Base-by-base conservation (phyloP, 2,329 filamentous ascomycete species). In the Calonectria crousiana region DNA sequence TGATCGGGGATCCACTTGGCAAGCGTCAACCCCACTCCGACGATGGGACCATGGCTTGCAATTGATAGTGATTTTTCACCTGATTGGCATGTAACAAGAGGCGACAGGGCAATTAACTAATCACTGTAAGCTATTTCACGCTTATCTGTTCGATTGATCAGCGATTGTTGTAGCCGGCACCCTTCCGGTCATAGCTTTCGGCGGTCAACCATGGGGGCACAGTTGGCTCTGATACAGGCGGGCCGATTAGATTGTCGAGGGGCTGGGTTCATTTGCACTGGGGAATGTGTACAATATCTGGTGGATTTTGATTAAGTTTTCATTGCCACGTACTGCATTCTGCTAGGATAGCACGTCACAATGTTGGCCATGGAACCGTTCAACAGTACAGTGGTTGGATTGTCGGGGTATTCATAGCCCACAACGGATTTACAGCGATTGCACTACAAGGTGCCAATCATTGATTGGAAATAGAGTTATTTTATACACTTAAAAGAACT, bases 401-500 rank as follows among this genome's bases (percentile, higher is more conserved):
- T 18, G 38, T 13, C 14, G 6, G 5, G 16, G 2, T 18, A 6
- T 41, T 18, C 5, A 41, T 41, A 16, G 6, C 38, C 6, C 6
- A 41, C 16, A 41, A 18, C 13, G 5, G 13, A 10, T 16, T 38
- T 3, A 6, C 5, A 41, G 38, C 18, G 18, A n/a, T 16, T 44
- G 18, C 18, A n/a, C 1, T 8, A 44, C 4, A 20, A 3, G 5
- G 3, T 2, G 1, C 16, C 41, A 8, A n/a, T 44, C 8, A 20
- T 20, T 20, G 0, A 44, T 20, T n/a, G n/a, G 18, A n/a, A 20
- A 47, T 1, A 5, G 8, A 47, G n/a, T 47, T 23, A 23, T 6
- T 0, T 3, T 3, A 13, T 5, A 5, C 3, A n/a, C 0, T 13
- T 4, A 6, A 10, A 10, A 47, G 1, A 23, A 9, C 2, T 9